Conservation (phyloP, 768 basidiomycete species). For the Podaxis rugospora region DNA sequence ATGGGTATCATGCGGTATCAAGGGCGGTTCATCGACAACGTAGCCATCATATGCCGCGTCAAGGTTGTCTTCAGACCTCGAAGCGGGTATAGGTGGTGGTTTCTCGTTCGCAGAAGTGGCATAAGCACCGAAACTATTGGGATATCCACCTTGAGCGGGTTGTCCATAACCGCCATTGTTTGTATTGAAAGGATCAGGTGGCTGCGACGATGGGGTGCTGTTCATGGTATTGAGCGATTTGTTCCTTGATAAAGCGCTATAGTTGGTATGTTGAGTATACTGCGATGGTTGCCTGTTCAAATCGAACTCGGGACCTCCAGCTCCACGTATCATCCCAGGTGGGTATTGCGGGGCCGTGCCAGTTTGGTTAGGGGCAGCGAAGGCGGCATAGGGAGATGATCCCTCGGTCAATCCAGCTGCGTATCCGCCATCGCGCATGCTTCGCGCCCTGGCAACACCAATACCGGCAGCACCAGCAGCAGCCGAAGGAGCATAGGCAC, state of each 20-base stretch:
- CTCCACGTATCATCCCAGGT: conserved; percentile 8
- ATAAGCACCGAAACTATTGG: not conserved
- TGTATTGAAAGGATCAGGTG: not conserved
- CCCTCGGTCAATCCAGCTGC: conserved; percentile 32
- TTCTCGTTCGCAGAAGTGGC: not conserved
- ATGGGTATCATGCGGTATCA: not conserved
- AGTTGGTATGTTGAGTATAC: conserved; percentile 3
- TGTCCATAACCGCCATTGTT: not conserved
- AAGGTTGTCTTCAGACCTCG: conserved; percentile 9
- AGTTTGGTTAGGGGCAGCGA: conserved; percentile 24
- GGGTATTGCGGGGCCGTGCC: conserved; percentile 8
- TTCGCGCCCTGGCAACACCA: conserved; percentile 37
- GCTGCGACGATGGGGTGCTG: not conserved
- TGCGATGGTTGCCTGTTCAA: conserved; percentile 1
- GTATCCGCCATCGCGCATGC: conserved; percentile 26
- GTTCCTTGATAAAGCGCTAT: conserved; percentile 8
- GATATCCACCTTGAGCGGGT: not conserved
- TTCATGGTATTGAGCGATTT: not conserved
- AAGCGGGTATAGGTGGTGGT: not conserved
- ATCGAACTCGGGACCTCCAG: conserved; percentile 6
- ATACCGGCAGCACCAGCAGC: conserved; percentile 31
- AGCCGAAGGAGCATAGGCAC: not conserved
- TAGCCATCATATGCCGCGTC: conserved; percentile 32
- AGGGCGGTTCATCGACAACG: conserved; percentile 16
- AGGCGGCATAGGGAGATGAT: conserved; percentile 33